phyloP scores from a whole-genome alignment of 2,329 filamentous ascomycete genomes.

The Arthrinium phaeospermum region DNA sequence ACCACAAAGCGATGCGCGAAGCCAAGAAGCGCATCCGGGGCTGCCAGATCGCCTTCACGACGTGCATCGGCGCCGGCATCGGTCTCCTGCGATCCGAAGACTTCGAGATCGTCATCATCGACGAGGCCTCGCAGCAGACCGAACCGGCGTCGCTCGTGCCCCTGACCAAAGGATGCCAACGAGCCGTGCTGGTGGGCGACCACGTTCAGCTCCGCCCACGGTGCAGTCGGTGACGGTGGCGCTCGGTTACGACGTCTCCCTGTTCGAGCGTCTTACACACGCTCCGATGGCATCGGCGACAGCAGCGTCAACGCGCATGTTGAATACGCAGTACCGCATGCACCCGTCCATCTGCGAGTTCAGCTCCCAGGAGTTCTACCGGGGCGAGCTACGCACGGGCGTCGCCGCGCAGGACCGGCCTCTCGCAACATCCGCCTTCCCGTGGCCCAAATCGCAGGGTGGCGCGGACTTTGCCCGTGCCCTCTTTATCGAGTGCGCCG shows the following conservation, averaged over 20 bases:
- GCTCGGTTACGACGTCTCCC: conserved; percentile 46
- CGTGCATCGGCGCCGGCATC: conserved; percentile 48
- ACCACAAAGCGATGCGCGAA: conserved; percentile 38
- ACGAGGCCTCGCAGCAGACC: conserved; percentile 54
- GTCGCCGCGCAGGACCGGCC: conserved; percentile 31
- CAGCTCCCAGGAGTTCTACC: conserved; percentile 47
- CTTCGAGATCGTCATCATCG: conserved; percentile 49
- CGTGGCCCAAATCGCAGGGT: conserved; percentile 1
- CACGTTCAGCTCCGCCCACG: conserved; percentile 53
- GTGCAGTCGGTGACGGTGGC: conserved; percentile 43
- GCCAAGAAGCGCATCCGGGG: conserved; percentile 45
- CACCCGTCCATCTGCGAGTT: conserved; percentile 47
- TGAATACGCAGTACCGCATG: conserved; percentile 53
- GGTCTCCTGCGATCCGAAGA: conserved; percentile 43
- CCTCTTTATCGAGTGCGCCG: conserved; percentile 44
- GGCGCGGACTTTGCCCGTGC: conserved; percentile 24
- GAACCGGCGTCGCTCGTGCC: conserved; percentile 48
- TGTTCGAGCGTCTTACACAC: conserved; percentile 50
- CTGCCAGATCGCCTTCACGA: conserved; percentile 49
- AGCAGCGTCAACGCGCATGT: conserved; percentile 40
- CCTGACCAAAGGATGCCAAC: conserved; percentile 48
- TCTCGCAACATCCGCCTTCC: conserved; percentile 32
- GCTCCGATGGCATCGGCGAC: conserved; percentile 14
- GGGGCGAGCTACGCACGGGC: conserved; percentile 41
- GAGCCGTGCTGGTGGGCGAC: conserved; percentile 51